Conservation (phyloP, 306 rosid species). For the Casuarina cunninghamiana region DNA sequence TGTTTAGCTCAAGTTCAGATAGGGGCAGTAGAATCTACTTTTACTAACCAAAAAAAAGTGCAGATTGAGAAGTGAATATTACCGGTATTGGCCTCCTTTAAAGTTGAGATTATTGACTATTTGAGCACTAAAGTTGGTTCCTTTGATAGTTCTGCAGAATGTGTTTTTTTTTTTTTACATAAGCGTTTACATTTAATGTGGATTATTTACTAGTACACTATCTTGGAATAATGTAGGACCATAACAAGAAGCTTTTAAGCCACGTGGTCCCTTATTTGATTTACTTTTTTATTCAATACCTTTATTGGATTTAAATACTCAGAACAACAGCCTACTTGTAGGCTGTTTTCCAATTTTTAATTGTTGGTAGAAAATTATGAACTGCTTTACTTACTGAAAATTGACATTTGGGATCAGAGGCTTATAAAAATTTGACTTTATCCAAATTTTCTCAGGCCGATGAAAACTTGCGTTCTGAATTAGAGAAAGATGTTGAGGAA, state of each 20-base stretch:
- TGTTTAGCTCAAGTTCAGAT: not conserved
- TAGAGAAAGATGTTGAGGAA: slow-evolving; percentile 84
- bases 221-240: not conserved
- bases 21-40: not conserved
- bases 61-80: not conserved
- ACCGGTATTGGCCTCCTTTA: not conserved
- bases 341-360: slow-evolving; percentile 10
- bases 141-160: not conserved
- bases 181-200: not conserved
- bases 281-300: too few relatives aligned
- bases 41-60: not conserved
- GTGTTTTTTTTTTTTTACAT: too few relatives aligned
- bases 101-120: not conserved
- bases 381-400: not conserved
- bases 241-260: too few relatives aligned
- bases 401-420: not conserved
- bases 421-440: slow-evolving; percentile 19
- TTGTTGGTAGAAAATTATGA: not conserved
- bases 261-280: too few relatives aligned
- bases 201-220: not conserved
- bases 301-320: not conserved
- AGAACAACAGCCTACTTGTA: not conserved
- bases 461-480: slow-evolving; percentile 69
- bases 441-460: slow-evolving; percentile 58
- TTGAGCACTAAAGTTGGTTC: too few relatives aligned